phyloP scores from a whole-genome alignment of 1,284 basidiomycete species.

The Papiliotrema flavescens region DNA sequence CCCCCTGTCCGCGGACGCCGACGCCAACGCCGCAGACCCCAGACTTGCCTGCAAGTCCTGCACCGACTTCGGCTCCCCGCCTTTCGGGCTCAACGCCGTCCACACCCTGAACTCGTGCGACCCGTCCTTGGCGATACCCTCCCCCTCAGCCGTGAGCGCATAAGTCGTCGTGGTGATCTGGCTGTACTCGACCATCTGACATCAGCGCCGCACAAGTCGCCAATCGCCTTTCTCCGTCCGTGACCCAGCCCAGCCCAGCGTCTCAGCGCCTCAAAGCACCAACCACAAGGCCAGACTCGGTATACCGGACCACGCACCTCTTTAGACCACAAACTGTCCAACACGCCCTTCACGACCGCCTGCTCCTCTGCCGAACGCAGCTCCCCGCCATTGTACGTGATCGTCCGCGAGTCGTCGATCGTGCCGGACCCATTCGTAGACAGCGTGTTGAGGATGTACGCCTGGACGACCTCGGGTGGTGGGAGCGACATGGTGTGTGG shows the following conservation, averaged over 20 bases:
- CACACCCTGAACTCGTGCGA: constrained; percentile 95
- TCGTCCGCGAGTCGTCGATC: constrained; percentile 70
- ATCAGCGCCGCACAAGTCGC: neutral
- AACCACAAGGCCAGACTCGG: neutral
- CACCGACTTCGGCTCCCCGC: constrained; percentile 60
- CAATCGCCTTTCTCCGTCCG: too few relatives aligned
- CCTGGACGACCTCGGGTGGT: constrained; percentile 56
- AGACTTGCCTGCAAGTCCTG: constrained; percentile 59
- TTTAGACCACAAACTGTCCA: constrained; percentile 81
- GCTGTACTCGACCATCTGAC: constrained; percentile 79
- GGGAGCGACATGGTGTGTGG: neutral
- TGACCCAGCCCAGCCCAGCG: too few relatives aligned
- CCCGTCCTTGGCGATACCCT: constrained; percentile 70
- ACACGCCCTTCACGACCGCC: constrained; percentile 74
- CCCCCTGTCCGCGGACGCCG: neutral
- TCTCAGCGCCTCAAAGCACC: too few relatives aligned
- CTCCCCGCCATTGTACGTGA: constrained; percentile 58
- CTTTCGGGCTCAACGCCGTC: constrained; percentile 70
- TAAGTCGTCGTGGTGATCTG: constrained; percentile 73
- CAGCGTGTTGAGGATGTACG: constrained; percentile 70
- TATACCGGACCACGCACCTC: constrained; percentile 57
- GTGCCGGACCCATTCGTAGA: constrained; percentile 53
- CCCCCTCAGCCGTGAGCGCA: constrained; percentile 73
- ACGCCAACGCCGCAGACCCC: neutral
- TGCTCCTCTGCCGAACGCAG: constrained; percentile 58